Conservation (phyloP, 148 eudicot genomes). For the Rhododendron mucronatum region DNA sequence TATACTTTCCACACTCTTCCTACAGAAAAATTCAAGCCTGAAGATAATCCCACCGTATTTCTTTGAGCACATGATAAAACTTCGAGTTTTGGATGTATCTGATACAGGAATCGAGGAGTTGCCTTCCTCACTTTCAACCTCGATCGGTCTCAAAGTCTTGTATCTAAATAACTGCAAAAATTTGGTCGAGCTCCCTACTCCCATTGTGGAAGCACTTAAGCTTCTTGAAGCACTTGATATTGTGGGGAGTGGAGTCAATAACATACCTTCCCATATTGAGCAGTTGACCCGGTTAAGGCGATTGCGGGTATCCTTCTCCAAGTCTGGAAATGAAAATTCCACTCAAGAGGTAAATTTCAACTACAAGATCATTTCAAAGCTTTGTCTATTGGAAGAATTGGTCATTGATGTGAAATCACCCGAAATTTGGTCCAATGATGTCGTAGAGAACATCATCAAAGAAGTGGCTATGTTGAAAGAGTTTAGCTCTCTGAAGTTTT, state of each 20-base stretch:
- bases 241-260: conserved; percentile 13
- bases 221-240: conserved; percentile 19
- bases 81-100: conserved; percentile 15
- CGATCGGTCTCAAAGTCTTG: no score
- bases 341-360: background rate
- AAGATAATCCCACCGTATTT: no score
- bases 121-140: background rate
- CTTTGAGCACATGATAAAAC: conserved; percentile 11
- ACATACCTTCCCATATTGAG: background rate
- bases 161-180: no score
- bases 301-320: conserved; percentile 5
- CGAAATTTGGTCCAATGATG: background rate
- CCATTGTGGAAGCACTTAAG: no score
- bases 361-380: conserved; percentile 2
- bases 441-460: background rate
- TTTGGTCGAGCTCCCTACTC: no score
- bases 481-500: no score
- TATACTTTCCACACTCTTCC: no score
- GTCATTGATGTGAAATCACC: conserved; percentile 11
- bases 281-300: background rate
- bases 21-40: no score
- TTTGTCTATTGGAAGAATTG: conserved; percentile 10
- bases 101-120: conserved; percentile 4
- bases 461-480: no score
- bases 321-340: background rate